These are phyloP conservation scores for Chalciporus chontae DNA, from an alignment of 768 basidiomycete genomes.

Conservation along the genomic window DNA sequence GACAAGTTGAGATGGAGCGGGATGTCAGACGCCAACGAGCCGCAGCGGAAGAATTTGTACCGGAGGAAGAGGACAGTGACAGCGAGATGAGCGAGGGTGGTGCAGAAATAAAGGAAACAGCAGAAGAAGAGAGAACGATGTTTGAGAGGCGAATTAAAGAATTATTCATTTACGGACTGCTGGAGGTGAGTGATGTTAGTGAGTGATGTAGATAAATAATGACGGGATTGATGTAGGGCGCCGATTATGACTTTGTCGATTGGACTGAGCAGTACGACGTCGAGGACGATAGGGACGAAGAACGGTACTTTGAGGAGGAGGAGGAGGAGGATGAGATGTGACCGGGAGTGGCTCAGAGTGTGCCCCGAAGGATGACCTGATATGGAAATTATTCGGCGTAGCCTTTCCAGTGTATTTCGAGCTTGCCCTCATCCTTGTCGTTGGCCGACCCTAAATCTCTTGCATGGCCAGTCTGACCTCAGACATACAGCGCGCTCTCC, in stretches of 20 bases:
- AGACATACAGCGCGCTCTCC: constrained; percentile 50
- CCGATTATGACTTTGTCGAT: constrained; percentile 69
- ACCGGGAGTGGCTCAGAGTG: background rate
- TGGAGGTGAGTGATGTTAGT: constrained; percentile 50
- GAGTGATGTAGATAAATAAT: background rate
- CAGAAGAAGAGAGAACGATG: constrained; percentile 43
- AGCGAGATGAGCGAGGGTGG: constrained; percentile 34
- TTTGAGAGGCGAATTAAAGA: constrained; percentile 68
- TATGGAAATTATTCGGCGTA: constrained; percentile 19
- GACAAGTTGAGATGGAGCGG: constrained; percentile 62
- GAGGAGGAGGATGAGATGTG: constrained; percentile 37
- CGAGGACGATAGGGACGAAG: constrained; percentile 61
- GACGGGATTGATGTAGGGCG: constrained; percentile 39
- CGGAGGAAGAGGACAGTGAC: constrained; percentile 66
- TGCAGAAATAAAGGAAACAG: constrained; percentile 39
- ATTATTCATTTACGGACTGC: constrained; percentile 68
- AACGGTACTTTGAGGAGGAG: constrained; percentile 73
- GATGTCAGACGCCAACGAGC: constrained; percentile 38
- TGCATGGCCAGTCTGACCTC: constrained; percentile 34
- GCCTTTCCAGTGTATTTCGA: constrained; percentile 7
- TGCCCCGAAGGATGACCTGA: background rate
- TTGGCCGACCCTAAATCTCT: constrained; percentile 39
- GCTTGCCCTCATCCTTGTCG: constrained; percentile 41
- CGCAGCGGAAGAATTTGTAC: constrained; percentile 45
- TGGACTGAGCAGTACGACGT: constrained; percentile 71